These are phyloP conservation scores for Ogataea philodendri DNA, from an alignment of 805 yeast genomes.

Conservation along the genomic window DNA sequence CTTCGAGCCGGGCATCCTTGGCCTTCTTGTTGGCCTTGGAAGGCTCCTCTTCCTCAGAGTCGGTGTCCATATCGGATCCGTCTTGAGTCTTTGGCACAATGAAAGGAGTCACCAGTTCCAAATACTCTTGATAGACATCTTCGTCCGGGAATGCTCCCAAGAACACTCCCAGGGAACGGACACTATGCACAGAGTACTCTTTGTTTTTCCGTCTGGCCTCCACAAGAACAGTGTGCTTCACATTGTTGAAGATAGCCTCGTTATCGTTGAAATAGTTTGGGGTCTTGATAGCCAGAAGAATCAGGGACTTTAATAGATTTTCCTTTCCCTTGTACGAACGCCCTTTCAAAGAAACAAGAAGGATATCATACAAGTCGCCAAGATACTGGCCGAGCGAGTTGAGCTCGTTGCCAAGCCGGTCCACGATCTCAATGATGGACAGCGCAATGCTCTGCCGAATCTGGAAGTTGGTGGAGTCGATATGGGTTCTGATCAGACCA, in stretches of 20 bases:
- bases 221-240: slow-evolving; percentile 45
- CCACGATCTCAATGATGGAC: slow-evolving; percentile 59
- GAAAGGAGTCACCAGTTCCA: slow-evolving; percentile 30
- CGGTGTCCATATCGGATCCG: slow-evolving; percentile 38
- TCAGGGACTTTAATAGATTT: slow-evolving; percentile 64
- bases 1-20: slow-evolving; percentile 22
- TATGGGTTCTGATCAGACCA: slow-evolving; percentile 44
- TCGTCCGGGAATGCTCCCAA: slow-evolving; percentile 29
- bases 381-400: slow-evolving; percentile 20
- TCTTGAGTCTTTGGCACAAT: slow-evolving; percentile 25
- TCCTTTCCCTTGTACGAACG: slow-evolving; percentile 91
- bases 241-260: slow-evolving; percentile 31
- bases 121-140: slow-evolving; percentile 39
- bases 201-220: slow-evolving; percentile 71
- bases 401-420: slow-evolving; percentile 37
- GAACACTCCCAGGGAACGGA: slow-evolving; percentile 53
- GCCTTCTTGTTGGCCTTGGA: slow-evolving; percentile 18
- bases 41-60: slow-evolving; percentile 37
- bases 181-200: slow-evolving; percentile 56
- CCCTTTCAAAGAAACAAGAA: slow-evolving; percentile 65
- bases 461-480: slow-evolving; percentile 57
- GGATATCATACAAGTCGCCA: slow-evolving; percentile 45
- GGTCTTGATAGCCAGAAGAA: slow-evolving; percentile 51
- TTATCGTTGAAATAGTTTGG: slow-evolving; percentile 33
- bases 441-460: slow-evolving; percentile 70